Base-by-base conservation (phyloP, 441 rosid species). In the Breynia disticha region DNA sequence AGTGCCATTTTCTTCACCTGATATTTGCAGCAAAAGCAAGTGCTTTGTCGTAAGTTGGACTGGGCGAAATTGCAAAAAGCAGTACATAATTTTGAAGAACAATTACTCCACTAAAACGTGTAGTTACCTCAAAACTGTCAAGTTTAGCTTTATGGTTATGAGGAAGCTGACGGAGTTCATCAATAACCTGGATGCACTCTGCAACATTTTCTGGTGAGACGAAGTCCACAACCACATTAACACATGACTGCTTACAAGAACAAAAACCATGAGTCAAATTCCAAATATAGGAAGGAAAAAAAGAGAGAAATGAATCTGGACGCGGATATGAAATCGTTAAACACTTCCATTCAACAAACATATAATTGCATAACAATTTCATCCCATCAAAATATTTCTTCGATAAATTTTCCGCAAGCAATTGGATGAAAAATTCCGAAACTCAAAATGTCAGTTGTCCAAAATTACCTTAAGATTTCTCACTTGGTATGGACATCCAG, bases 401-500 rank as follows among this genome's bases (percentile, higher is more conserved):
- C 32, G 32, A 24, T 24, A 24, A n/a, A 24, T 24, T 24, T 24
- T 24, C 32, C 7, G 32, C 32, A 24, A 2, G 32, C 32, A 24
- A 7, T 24, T 7, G 7, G 32, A 24, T 3, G 7, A 24, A 7
- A 24, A 24, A 2, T 24, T 24, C 32, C 7, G 32, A 24, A 24
- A 24, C 7, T 24, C 32, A 24, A 2, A 24, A 24, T 24, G 7
- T 2, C 3, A 24, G 7, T 24, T 24, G 32, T 24, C 7, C 32
- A 24, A 3, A 7, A 24, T 44, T 73, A 94, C 95, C 97, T 80
- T 90, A 39, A 78, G 72, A 68, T 85, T 87, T 79, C 76, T 84
- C 55, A 78, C 76, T 76, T 94, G 99, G 70, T 87, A 90, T 5
- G 97, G 96, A 62, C 95, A 90, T 71, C 99, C 99, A 20, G 95